Evolutionary conservation across 2,329 filamentous ascomycete genomes (phyloP), one percentile per base, ranked within the genome.

Genomic region (Trichoderma polysporum): DNA sequence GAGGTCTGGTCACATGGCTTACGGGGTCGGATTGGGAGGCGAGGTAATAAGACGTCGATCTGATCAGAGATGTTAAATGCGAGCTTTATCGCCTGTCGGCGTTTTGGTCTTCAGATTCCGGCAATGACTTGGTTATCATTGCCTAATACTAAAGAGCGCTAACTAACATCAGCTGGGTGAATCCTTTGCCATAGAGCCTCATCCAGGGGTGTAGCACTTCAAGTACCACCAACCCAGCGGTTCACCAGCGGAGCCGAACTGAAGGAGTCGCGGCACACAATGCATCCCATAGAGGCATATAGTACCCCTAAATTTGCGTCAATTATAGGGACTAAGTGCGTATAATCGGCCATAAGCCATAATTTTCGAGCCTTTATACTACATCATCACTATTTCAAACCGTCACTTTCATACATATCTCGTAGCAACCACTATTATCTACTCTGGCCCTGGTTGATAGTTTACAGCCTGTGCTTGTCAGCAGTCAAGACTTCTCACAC

Each of bases 1-100:
- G 41, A 19, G 60, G 39, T n/a, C 45, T 72, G 37, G 54, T 56
- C 7, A 33, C 56, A 6, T 71, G 70, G 70, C 61, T 70, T 25
- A 64, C 60, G 2, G 45, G 58, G 33, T 27, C 6, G 19, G 13
- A 56, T 22, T 64, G 33, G 37, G 52, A 47, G 27, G 13, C 39
- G 31, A 33, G 15, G 56, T 52, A 37, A n/a, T 8, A 37, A 27
- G 29, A 29, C 41, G 37, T 13, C 15, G 22, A 12, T 3, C 15
- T 12, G n/a, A 4, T 22, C 27, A 31, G 10, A 19, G 5, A 45
- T 41, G 9, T 12, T 8, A 45, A 45, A 22, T 22, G 41, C 2
- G 19, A 8, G n/a, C 1, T 7, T 41, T 8, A 9, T 7, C 37
- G 17, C 17, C 13, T 17, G 17, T 19, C 3, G 9, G 7, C 17